phyloP scores from a whole-genome alignment of 1,284 basidiomycete species.

The Naganishia liquefaciens region DNA sequence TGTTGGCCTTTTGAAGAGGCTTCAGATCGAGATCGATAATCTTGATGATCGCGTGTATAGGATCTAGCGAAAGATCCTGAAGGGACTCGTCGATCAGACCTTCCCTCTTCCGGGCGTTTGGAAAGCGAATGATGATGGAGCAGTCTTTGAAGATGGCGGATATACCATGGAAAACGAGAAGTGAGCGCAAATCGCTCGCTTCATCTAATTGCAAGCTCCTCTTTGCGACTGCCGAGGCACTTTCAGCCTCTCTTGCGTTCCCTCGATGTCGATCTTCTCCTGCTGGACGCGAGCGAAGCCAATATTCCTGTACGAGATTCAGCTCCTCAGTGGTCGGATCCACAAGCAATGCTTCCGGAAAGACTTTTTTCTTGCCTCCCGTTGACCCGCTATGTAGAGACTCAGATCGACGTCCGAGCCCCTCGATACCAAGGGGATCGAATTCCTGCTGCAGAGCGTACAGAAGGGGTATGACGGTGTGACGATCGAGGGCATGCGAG shows the following conservation, averaged over 20 bases:
- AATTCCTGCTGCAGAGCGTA: conserved; percentile 16
- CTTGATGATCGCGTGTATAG: conserved; percentile 56
- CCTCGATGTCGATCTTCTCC: background rate
- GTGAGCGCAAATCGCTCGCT: conserved; percentile 39
- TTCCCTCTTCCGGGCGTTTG: background rate
- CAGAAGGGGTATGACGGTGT: background rate
- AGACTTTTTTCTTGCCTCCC: background rate
- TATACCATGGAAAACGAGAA: conserved; percentile 71
- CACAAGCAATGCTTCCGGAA: background rate
- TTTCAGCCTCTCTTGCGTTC: background rate
- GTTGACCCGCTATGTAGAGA: too few species aligned
- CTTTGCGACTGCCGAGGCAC: background rate
- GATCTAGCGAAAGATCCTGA: conserved; percentile 28
- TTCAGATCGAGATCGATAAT: conserved; percentile 88
- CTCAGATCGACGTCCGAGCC: background rate
- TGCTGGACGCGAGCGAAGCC: conserved; percentile 50
- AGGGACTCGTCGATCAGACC: conserved; percentile 27
- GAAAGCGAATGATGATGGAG: conserved; percentile 69
- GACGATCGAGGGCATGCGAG: conserved; percentile 2
- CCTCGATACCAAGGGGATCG: conserved; percentile 23
- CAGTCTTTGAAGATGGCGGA: conserved; percentile 97
- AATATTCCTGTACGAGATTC: conserved; percentile 36
- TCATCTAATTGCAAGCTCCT: conserved; percentile 65
- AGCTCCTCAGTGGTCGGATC: conserved; percentile 3
- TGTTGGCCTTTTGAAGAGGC: conserved; percentile 63